Evolutionary conservation across 2,329 filamentous ascomycete genomes (phyloP).

Genomic region (Microdochium bolleyi): DNA sequence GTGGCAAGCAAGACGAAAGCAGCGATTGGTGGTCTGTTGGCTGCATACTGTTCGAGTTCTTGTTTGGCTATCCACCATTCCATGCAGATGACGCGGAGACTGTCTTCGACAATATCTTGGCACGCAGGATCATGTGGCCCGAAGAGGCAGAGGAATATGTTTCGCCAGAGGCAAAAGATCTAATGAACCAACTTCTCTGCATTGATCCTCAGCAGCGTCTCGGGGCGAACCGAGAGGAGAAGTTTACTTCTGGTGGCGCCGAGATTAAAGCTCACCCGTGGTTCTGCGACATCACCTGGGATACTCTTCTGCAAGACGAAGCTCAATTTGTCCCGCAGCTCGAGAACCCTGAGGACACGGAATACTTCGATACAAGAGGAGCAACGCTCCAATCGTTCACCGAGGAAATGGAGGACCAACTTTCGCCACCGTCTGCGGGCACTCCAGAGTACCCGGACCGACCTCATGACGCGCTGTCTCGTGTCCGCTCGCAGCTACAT

Average conservation of each 20-base stretch:
- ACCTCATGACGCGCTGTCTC: conserved; percentile 88
- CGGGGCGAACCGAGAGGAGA: conserved; percentile 79
- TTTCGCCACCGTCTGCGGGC: conserved; percentile 64
- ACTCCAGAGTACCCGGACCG: conserved; percentile 76
- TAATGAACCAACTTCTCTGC: conserved; percentile 89
- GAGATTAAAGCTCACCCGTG: conserved; percentile 87
- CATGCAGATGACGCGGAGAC: conserved; percentile 83
- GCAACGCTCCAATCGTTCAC: conserved; percentile 88
- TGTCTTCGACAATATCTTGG: conserved; percentile 94
- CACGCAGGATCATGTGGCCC: conserved; percentile 87
- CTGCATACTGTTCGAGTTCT: conserved; percentile 93
- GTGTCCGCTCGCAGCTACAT: conserved; percentile 66
- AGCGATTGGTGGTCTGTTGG: conserved; percentile 99
- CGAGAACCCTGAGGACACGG: conserved; percentile 93
- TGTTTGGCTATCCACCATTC: conserved; percentile 91
- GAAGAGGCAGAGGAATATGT: conserved; percentile 71
- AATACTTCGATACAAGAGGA: conserved; percentile 91
- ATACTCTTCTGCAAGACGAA: conserved; percentile 84
- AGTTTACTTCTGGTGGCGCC: conserved; percentile 73
- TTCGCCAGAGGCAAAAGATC: conserved; percentile 81
- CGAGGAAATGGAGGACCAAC: conserved; percentile 88
- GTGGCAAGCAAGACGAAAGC: conserved; percentile 90
- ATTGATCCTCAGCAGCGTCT: conserved; percentile 74
- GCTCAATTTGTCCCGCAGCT: conserved; percentile 90
- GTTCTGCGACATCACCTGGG: conserved; percentile 86